Evolutionary conservation across 345 rosid genomes (phyloP), one percentile per base, ranked within the genome.

Genomic region (Gossypium ekmanianum): DNA sequence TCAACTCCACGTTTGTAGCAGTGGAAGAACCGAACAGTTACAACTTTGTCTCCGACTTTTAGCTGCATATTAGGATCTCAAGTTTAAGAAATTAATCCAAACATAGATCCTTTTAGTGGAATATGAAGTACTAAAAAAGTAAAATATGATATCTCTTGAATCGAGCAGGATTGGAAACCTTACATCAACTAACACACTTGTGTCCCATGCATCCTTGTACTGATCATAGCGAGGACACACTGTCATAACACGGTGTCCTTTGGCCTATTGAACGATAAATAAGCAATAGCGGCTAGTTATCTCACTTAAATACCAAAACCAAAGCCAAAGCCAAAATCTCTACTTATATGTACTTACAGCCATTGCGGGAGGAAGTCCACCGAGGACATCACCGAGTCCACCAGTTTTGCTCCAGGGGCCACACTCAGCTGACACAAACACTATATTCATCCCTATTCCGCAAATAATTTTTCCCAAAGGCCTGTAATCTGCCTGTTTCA

Each of bases 131-230:
- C 39, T 34, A 34, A 4, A 4, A 34, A 34, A 34, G 39, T 34
- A 34, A 34, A 34, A 34, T 34, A 34, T 34, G 41, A 5, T 34
- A 34, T 34, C 7, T 34, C 7, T 47, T 16, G 7, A 54, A 45
- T 48, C 43, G 9, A 58, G 68, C 26, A 11, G 18, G 43, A 67
- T 24, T 8, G 47, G 17, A 67, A 62, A 70, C 47, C 22, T 50
- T 78, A 91, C 98, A 82, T 91, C 79, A 71, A 80, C 82, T 16
- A 73, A 27, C 0, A 87, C 89, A 75, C 72, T 55, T 26, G 98
- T 91, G 81, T 94, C 96, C 98, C 96, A 94, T 22, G 97, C 96
- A 84, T 94, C 97, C 82, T 81, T 91, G 81, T 94, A 94, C 89
- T 91, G 98, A 78, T 94, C 97, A 78, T 91, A 91, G 24, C 97